Percentiles rank a stretch among this genome's conserved stretches.
Evolutionary conservation across 257 asterid genomes (phyloP).

Genomic region (Capsicum pubescens): DNA sequence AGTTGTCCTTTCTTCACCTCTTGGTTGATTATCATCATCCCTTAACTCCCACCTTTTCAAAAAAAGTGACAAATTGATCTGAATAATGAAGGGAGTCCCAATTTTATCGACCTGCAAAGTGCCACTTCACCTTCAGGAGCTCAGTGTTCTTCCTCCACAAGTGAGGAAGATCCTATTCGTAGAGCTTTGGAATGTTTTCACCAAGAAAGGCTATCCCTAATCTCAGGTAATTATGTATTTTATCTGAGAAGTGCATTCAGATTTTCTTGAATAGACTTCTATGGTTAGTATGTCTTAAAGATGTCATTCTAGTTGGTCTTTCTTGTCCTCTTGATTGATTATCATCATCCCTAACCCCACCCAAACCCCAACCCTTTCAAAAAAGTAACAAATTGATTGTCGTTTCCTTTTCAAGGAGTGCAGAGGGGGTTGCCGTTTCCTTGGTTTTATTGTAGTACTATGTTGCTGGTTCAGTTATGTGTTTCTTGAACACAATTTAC

Average conservation of each 20-base stretch:
- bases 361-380: neutral
- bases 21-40: no score
- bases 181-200: conserved; percentile 55
- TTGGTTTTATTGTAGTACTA: neutral
- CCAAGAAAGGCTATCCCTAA: conserved; percentile 75
- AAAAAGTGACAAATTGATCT: no score
- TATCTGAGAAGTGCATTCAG: neutral
- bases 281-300: neutral
- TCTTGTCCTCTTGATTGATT: neutral
- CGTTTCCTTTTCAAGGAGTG: neutral
- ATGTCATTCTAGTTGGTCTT: neutral
- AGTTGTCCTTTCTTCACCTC: no score
- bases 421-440: neutral
- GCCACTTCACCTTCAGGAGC: conserved; percentile 72
- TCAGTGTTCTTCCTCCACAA: conserved; percentile 68
- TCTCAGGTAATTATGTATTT: conserved; percentile 61
- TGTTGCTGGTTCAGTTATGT: neutral
- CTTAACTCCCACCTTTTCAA: neutral
- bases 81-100: no score
- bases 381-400: neutral
- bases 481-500: neutral
- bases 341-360: neutral
- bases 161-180: conserved; percentile 57
- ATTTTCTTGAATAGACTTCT: neutral
- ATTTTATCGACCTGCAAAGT: no score